Base-by-base conservation (phyloP, 1,284 basidiomycete genomes). In the Agaricales sp. region DNA sequence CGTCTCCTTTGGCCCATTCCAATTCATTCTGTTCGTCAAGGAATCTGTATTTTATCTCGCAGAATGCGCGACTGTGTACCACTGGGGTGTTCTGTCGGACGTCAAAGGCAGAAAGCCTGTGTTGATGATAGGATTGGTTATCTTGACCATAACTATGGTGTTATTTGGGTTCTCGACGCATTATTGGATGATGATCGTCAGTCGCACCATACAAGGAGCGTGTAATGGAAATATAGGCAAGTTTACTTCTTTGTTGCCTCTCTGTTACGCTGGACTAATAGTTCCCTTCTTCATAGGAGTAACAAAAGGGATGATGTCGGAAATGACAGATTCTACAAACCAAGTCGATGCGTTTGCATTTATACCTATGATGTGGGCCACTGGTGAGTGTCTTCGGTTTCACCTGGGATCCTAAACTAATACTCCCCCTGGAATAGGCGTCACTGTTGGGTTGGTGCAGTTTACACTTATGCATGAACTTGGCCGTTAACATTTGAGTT, bases 321-420 rank as follows among this genome's bases (percentile, higher is more conserved):
- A 53, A 46, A 50, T 48, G 12, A 51, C 52, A 23, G 52, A 51
- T 19, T 24, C 51, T 24, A 47, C 50, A 12, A 51, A 53, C 26
- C 19, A n/a, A 16, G 13, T 20, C 39, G 39, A 53, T 30, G 50
- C 45, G 4, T 53, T 53, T 23, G 22, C 50, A 4, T 50, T 41
- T 12, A 30, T 53, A 4, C 45, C 45, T 23, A 23, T 53, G 23
- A 50, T 51, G 21, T 53, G 52, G 52, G 41, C 43, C 12, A 41
- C 38, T 2, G 52, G 52, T 2, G 13, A n/a, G 39, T 16, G 8
- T 16, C 19, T 41, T 4, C 8, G 39, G 39, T 41, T 51, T 25
- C 12, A 49, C 46, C 11, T n/a, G 50, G 14, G 45, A 43, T 6
- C 51, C 35, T 23, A 11, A 25, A 4, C 20, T 48, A 14, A 8